Evolutionary conservation across 108 stramenopile species (phyloP), one percentile per base, ranked within the genome.

Genomic region (Discostella stelligeroides): DNA sequence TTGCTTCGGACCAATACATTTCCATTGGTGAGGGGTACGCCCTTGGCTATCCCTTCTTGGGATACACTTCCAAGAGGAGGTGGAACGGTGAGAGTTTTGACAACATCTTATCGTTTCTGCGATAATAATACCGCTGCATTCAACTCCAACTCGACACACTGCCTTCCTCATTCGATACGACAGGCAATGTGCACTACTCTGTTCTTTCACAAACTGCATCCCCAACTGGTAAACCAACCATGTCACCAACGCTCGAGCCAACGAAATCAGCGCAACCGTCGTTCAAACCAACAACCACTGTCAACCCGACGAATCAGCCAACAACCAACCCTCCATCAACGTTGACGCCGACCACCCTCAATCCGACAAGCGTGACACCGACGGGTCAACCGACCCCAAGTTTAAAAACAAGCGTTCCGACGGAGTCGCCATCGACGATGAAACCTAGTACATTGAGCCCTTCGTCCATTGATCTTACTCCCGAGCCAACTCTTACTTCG

Each of bases 81-180:
- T 72, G 72, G 72, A 72, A 63, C 28, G 72, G 72, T 72, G 45
- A 56, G 72, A 0, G 37, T 25, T n/a, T n/a, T n/a, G n/a, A n/a
- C n/a, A 25, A 15, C 6, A 54, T 29, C 24, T n/a, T 23, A 54
- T 14, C 1, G 8, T 15, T 30, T 23, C 4, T n/a, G n/a, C n/a
- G n/a, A n/a, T n/a, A n/a, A n/a, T n/a, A n/a, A n/a, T n/a, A n/a
- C n/a, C n/a, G n/a, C n/a, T n/a, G n/a, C n/a, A n/a, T n/a, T n/a
- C n/a, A n/a, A n/a, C n/a, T n/a, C n/a, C n/a, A n/a, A n/a, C n/a
- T n/a, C n/a, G n/a, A n/a, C n/a, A 4, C 0, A 28, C 18, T 25
- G 25, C 18, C 4, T 18, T 27, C 51, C 1, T 53, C 10, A 27
- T 8, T 51, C 3, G 0, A 7, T 0, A 7, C 1, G 30, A 27